Base-by-base conservation (phyloP, 441 rosid species). In the Erodium moschatum region DNA sequence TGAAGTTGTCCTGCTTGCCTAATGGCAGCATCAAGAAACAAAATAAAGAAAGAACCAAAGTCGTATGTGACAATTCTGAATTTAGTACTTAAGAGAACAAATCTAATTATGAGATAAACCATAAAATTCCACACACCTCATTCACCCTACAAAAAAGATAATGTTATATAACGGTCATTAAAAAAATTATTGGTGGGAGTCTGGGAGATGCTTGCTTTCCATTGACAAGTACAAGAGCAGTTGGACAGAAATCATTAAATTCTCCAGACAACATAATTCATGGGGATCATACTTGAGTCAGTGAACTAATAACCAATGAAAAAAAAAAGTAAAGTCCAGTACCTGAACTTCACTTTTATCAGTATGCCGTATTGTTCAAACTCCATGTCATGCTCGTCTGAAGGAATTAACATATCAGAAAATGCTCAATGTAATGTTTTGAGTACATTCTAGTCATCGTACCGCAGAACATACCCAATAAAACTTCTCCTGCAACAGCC, bases 401-500 rank as follows among this genome's bases (percentile, higher is more conserved):
- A 16, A 76, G 67, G 15, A 72, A 75, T 66, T 69, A 72, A 11
- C 19, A 69, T 68, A 72, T 76, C 50, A 64, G 65, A 77, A 70
- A 65, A 64, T 75, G 69, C 19, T 33, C 60, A 46, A 64, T 19
- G 68, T 38, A 66, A 69, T 11, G 46, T 21, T 16, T 72, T 72
- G 42, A 2, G 21, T 29, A 18, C 73, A 54, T 24, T 67, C 33
- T 8, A 5, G 52, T 19, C 24, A 67, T 68, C 68, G 40, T 48
- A 73, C 67, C 56, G 56, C 6, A 62, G 44, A 16, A 63, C 18
- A 68, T 80, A 87, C 92, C 96, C 77, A 94, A 70, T 29, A 81
- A 84, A 69, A 94, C 90, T 84, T 94, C 98, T 76, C 98, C 97
- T 11, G 98, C 98, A 81, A 91, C 87, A 69, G 98, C 96, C 97